Evolutionary conservation across 176 grass and related monocot species (phyloP), one percentile per base, ranked within the genome.

Genomic region (Oryza meyeriana): DNA sequence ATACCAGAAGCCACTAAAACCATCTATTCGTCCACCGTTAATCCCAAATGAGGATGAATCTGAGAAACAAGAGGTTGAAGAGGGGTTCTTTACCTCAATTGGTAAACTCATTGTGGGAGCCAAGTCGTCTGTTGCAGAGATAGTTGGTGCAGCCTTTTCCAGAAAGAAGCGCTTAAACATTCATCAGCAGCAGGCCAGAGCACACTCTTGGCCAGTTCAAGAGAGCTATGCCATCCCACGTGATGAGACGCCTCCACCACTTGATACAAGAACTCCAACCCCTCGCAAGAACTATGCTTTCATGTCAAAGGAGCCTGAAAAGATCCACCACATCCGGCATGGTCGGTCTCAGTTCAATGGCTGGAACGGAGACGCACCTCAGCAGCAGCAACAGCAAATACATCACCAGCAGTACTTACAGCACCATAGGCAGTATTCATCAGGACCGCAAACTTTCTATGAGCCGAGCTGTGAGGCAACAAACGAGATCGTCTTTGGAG

Each of bases 401-500:
- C 90, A 88, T 68, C 89, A 90, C n/a, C 92, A 94, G 81, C 95
- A 98, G 72, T 87, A 91, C 57, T 75, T 98, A 71, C 95, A 93
- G 10, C 88, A 89, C 27, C 90, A 93, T 79, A 84, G 79, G 69
- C 92, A 88, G 72, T 85, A 95, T 81, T 89, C 90, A 25, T 48
- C 89, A 1, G 90, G 93, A 11, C 87, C 96, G 3, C 92, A 95
- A 36, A 95, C 96, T 25, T 93, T 81, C 45, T 98, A 93, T 39
- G 87, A 91, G 84, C 89, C 85, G 12, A 91, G 87, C 87, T 89
- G 84, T n/a, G 90, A 91, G 64, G 87, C 82, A 27, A 87, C 83
- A 1, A 98, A 95, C 1, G 88, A 98, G 86, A 89, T 95, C 28
- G 88, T 95, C 64, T 98, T 98, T 16, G 95, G 95, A 35, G 90